A percentile compares a stretch with the other conserved stretches of the same genome.
phyloP scores from a whole-genome alignment of 352 stramenopile genomes.

The Pythium vanterpoolii region DNA sequence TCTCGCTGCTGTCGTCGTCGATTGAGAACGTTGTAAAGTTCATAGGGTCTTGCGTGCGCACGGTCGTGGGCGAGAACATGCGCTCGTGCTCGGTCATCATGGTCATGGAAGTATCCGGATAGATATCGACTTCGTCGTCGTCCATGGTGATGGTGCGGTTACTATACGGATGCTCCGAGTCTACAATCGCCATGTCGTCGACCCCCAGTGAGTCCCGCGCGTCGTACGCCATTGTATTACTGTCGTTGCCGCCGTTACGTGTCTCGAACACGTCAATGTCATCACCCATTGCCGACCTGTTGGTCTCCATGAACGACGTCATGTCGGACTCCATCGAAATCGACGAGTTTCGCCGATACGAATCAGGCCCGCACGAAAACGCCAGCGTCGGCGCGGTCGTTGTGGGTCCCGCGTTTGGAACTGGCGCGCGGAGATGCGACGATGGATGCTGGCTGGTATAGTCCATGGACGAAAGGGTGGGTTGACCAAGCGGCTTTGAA shows the following conservation, averaged over 20 bases:
- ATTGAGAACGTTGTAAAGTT: not conserved
- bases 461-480: not conserved
- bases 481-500: not conserved
- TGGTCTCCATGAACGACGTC: not conserved
- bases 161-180: not conserved
- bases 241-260: not conserved
- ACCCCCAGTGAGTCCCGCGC: not conserved
- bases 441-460: not conserved
- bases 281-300: not conserved
- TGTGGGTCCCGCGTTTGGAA: not conserved
- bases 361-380: not conserved
- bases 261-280: not conserved
- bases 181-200: not conserved
- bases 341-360: not conserved
- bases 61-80: not conserved
- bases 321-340: not conserved
- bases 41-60: not conserved
- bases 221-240: not conserved
- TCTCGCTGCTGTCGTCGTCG: not conserved
- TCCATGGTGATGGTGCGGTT: not conserved
- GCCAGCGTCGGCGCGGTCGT: not conserved
- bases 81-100: not conserved
- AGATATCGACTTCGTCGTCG: constrained; percentile 8
- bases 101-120: constrained; percentile 2
- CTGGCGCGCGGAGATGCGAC: not conserved